Base-by-base conservation (phyloP, 2,329 filamentous ascomycete genomes). In the Daldinia eschscholtzii region DNA sequence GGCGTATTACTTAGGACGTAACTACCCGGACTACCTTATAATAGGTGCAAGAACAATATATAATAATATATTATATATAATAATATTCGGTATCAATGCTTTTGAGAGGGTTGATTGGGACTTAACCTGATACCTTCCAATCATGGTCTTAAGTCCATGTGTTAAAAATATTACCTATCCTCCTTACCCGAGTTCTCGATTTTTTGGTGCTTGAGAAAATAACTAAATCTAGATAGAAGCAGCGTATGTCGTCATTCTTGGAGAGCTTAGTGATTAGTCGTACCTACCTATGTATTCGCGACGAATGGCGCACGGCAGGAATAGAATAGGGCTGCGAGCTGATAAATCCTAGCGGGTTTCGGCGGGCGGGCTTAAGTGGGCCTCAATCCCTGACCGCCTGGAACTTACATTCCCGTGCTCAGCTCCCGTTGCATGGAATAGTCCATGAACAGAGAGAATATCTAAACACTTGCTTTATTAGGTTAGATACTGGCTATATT, bases 331-430 rank as follows among this genome's bases (percentile, higher is more conserved):
- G 68, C 68, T 67, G 55, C 44, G 37, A 61, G 68, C 68, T 68
- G 65, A 70, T 53, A 44, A 63, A 70, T 68, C 68, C 68, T 65
- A 63, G 39, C 68, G 68, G 64, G 30, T 23, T 57, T 33, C 46
- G 52, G 61, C 55, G 56, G 33, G 35, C 62, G 68, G 68, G 56
- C 58, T 33, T 64, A 67, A 57, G 68, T 70, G 68, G 68, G 37
- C 28, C 64, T 4, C 4, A 20, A 41, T 15, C 53, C 53, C 33
- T 57, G 53, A 41, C 35, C 53, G 46, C 46, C 46, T 52, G 46
- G 46, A 52, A 52, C 46, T 52, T 52, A 52, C 26, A 48, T 52
- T 52, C 13, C 46, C 46, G 28, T 52, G 23, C 46, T 52, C 46
- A 52, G 46, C 46, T 33, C 46, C 28, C 26, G 28, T 33, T 52